Percentiles rank a stretch among this genome's conserved stretches.
These are phyloP conservation scores for Rhizopogon vinicolor DNA, from an alignment of 768 basidiomycete species.

Conservation along the genomic window DNA sequence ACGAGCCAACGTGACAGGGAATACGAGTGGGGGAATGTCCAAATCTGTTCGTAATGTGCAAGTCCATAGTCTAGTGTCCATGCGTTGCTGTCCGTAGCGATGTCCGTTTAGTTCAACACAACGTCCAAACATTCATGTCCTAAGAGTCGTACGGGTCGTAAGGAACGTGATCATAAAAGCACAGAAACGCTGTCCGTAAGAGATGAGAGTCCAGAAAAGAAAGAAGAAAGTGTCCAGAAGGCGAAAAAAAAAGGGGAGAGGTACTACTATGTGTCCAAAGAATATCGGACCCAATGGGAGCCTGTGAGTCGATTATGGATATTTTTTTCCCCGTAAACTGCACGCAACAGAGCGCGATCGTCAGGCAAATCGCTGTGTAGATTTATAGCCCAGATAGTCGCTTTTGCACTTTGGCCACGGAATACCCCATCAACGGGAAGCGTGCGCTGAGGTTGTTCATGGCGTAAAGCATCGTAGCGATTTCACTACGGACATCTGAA, in stretches of 20 bases:
- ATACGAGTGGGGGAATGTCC: slow-evolving; percentile 1
- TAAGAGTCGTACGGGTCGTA: slow-evolving; percentile 17
- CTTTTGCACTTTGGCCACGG: slow-evolving; percentile 27
- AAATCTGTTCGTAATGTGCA: slow-evolving; percentile 8
- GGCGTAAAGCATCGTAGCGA: slow-evolving; percentile 56
- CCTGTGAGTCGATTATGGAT: neutral
- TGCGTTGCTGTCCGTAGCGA: slow-evolving; percentile 11
- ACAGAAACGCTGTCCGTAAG: slow-evolving; percentile 7
- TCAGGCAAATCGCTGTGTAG: neutral
- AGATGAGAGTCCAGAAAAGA: slow-evolving; percentile 18
- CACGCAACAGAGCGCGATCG: neutral
- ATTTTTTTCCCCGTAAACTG: neutral
- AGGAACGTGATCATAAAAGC: slow-evolving; percentile 14
- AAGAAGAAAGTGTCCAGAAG: neutral
- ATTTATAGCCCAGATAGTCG: slow-evolving; percentile 15
- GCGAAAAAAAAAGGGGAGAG: neutral
- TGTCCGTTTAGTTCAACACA: neutral
- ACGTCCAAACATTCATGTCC: neutral
- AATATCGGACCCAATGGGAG: neutral
- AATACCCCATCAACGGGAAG: slow-evolving; percentile 51
- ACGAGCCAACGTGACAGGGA: slow-evolving; percentile 6
- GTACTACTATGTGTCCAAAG: neutral
- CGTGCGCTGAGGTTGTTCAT: slow-evolving; percentile 56
- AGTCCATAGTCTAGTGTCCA: slow-evolving; percentile 25
- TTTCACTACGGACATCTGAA: slow-evolving; percentile 57